Conservation (phyloP, 805 yeast species). For the Sugiyamaella americana region DNA sequence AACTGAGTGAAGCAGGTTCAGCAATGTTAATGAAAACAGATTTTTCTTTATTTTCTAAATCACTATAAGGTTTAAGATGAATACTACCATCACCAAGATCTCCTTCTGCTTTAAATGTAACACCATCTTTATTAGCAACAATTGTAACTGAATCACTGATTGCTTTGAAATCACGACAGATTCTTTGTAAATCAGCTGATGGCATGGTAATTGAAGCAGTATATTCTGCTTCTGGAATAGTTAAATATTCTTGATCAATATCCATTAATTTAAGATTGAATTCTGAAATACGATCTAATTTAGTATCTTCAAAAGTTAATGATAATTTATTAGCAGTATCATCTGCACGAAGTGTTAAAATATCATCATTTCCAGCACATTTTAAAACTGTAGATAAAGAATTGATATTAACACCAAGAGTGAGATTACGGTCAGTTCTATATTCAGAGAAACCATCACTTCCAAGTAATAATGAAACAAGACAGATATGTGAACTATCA, state of each 20-base stretch:
- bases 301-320: slow-evolving; percentile 83
- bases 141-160: slow-evolving; percentile 84
- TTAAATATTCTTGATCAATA: slow-evolving; percentile 88
- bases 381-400: slow-evolving; percentile 83
- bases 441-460: slow-evolving; percentile 83
- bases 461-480: slow-evolving; percentile 83
- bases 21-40: slow-evolving; percentile 70
- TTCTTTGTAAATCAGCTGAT: slow-evolving; percentile 78
- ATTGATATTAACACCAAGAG: slow-evolving; percentile 84
- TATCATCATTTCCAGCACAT: slow-evolving; percentile 87
- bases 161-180: slow-evolving; percentile 79
- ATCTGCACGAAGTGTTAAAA: slow-evolving; percentile 82
- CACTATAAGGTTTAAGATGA: slow-evolving; percentile 74
- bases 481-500: slow-evolving; percentile 91
- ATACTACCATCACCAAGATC: slow-evolving; percentile 86
- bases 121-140: slow-evolving; percentile 84
- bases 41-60: slow-evolving; percentile 70
- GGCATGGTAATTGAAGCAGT: slow-evolving; percentile 86
- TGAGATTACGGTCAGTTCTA: slow-evolving; percentile 91
- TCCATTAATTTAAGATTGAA: slow-evolving; percentile 90
- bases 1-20: slow-evolving; percentile 81
- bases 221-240: slow-evolving; percentile 89
- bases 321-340: slow-evolving; percentile 75
- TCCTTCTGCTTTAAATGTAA: slow-evolving; percentile 85
- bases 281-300: slow-evolving; percentile 87